Evolutionary conservation across 2,329 filamentous ascomycete genomes (phyloP).

Genomic region (Phialocephala sp.): DNA sequence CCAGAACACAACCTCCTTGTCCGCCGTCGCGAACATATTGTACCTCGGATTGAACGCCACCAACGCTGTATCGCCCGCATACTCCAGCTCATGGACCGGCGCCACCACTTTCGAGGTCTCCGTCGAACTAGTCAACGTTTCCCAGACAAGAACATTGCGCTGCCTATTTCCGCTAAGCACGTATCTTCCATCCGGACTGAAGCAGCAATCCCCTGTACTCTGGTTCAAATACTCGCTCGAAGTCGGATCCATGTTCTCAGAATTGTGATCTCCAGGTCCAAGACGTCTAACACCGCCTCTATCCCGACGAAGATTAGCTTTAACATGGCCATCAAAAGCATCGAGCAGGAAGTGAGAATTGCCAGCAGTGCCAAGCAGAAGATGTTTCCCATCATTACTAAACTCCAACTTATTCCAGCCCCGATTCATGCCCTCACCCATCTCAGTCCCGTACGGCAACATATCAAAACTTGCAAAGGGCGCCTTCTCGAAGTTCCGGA

Average conservation of each 20-base stretch:
- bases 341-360: conserved; percentile 91
- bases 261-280: conserved; percentile 56
- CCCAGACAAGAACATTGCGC: conserved; percentile 85
- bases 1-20: conserved; percentile 84
- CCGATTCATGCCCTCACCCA: conserved; percentile 55
- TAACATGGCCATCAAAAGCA: conserved; percentile 82
- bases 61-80: conserved; percentile 72
- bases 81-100: conserved; percentile 68
- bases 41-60: conserved; percentile 89
- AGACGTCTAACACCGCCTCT: conserved; percentile 59
- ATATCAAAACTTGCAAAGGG: conserved; percentile 90
- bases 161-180: conserved; percentile 77
- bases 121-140: conserved; percentile 64
- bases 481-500: conserved; percentile 89
- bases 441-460: conserved; percentile 57
- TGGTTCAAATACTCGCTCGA: conserved; percentile 49
- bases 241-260: conserved; percentile 36
- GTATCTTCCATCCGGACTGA: conserved; percentile 87
- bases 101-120: conserved; percentile 60
- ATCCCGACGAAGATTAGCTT: conserved; percentile 71
- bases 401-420: conserved; percentile 95
- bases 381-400: conserved; percentile 89
- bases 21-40: conserved; percentile 90
- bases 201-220: conserved; percentile 80
- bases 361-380: conserved; percentile 84